A percentile compares a stretch with the other conserved stretches of the same genome.
Evolutionary conservation across 2,329 filamentous ascomycete species (phyloP).

Genomic region (Fonsecaea pugnacius): DNA sequence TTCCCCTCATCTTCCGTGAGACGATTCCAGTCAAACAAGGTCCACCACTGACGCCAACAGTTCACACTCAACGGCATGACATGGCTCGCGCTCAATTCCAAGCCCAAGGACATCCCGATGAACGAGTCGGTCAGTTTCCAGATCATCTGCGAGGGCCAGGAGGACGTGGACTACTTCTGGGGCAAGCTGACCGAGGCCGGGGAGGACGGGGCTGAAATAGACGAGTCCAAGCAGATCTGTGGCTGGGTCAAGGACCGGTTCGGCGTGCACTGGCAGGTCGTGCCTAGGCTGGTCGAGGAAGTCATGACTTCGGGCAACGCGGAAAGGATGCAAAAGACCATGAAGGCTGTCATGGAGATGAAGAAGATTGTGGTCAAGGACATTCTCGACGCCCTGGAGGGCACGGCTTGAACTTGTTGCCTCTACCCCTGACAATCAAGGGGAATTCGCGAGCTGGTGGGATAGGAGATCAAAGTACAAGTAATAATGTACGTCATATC

Average conservation of each 20-base stretch:
- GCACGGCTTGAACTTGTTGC: conserved; percentile 10
- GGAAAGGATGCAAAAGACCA: conserved; percentile 41
- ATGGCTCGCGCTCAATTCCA: conserved; percentile 53
- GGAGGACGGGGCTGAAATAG: conserved; percentile 41
- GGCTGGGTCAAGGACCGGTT: conserved; percentile 55
- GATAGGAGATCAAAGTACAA: background rate
- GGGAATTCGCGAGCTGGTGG: background rate
- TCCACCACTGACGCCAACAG: background rate
- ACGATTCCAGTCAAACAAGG: background rate
- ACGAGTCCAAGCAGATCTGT: conserved; percentile 45
- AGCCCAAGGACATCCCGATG: conserved; percentile 46
- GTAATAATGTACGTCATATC: background rate
- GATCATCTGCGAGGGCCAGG: conserved; percentile 53
- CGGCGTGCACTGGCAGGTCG: conserved; percentile 55
- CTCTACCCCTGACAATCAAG: background rate
- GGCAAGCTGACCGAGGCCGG: conserved; percentile 46
- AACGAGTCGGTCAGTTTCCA: conserved; percentile 51
- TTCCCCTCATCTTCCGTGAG: background rate
- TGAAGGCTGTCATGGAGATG: conserved; percentile 49
- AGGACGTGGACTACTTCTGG: conserved; percentile 56
- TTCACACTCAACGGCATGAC: conserved; percentile 49
- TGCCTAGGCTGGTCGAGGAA: conserved; percentile 46
- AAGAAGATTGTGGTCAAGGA: conserved; percentile 51
- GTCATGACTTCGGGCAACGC: conserved; percentile 44
- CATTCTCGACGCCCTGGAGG: conserved; percentile 46